Evolutionary conservation across 2,329 filamentous ascomycete genomes (phyloP).

Genomic region (Colletotrichum sp.): DNA sequence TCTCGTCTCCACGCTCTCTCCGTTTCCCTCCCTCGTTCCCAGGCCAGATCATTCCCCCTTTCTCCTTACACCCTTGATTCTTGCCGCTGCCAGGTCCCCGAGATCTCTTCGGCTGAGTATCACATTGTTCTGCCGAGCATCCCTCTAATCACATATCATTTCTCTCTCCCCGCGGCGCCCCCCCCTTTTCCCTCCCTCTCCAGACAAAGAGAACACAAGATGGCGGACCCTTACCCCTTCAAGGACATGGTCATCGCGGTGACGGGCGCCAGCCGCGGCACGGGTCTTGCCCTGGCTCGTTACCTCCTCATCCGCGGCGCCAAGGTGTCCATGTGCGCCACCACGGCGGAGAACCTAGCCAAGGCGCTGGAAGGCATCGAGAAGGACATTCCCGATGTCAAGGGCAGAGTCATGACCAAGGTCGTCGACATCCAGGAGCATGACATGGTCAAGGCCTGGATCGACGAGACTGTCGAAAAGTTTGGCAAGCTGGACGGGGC

Average conservation of each 20-base stretch:
- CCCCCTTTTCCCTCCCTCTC: neutral
- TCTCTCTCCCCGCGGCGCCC: neutral
- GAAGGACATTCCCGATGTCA: constrained; percentile 25
- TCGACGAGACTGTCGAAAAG: constrained; percentile 31
- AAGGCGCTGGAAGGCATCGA: constrained; percentile 26
- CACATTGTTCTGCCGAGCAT: neutral
- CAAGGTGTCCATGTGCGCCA: constrained; percentile 33
- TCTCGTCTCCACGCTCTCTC: neutral
- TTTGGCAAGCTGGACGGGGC: constrained; percentile 39
- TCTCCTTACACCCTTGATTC: neutral
- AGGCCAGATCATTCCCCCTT: neutral
- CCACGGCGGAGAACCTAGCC: constrained; percentile 29
- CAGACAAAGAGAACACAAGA: neutral
- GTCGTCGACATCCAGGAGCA: constrained; percentile 35
- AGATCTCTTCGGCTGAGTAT: neutral
- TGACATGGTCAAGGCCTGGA: constrained; percentile 35
- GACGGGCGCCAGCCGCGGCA: constrained; percentile 16
- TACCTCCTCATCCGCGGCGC: constrained; percentile 31
- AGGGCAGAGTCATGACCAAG: constrained; percentile 26
- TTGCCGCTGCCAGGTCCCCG: neutral
- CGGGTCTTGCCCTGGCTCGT: constrained; percentile 23
- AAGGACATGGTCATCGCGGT: constrained; percentile 25
- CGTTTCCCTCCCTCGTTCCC: neutral
- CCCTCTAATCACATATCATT: neutral
- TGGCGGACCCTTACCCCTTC: constrained; percentile 24